Conservation (phyloP, 495 filamentous ascomycete genomes). For the Annulohypoxylon stygium region DNA sequence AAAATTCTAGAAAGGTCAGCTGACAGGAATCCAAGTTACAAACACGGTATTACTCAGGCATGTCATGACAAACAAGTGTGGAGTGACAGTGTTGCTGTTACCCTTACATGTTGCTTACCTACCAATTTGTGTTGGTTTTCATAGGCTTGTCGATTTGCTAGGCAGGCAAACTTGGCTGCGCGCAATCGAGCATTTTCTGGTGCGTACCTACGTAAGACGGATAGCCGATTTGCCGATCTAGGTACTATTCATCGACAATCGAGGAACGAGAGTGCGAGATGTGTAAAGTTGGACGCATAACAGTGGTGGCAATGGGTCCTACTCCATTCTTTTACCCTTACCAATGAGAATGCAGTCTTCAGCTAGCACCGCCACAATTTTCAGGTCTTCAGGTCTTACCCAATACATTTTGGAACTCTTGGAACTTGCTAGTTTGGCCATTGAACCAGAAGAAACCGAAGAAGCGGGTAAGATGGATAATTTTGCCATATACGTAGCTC, state of each 20-base stretch:
- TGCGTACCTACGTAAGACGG: background rate
- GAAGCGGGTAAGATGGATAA: conserved; percentile 6
- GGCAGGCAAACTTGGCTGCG: background rate
- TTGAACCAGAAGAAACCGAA: conserved; percentile 20
- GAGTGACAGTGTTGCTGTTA: background rate
- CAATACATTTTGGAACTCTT: conserved; percentile 13
- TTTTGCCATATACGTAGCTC: conserved; percentile 9
- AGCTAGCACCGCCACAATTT: conserved; percentile 34
- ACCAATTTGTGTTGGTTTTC: background rate
- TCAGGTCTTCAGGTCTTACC: conserved; percentile 3
- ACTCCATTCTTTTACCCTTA: background rate
- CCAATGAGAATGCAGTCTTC: conserved; percentile 9
- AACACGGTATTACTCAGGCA: background rate
- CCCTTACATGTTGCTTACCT: background rate
- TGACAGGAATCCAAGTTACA: conserved; percentile 3
- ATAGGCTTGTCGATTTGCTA: background rate
- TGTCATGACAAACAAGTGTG: conserved; percentile 3
- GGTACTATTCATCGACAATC: background rate
- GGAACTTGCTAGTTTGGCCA: background rate
- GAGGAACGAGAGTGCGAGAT: conserved; percentile 2
- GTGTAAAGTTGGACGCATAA: conserved; percentile 7
- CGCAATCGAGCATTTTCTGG: background rate
- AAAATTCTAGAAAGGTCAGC: conserved; percentile 32
- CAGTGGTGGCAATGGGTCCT: conserved; percentile 19
- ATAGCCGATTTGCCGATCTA: background rate